phyloP scores from a whole-genome alignment of 345 rosid species.

The Linum lewisii region DNA sequence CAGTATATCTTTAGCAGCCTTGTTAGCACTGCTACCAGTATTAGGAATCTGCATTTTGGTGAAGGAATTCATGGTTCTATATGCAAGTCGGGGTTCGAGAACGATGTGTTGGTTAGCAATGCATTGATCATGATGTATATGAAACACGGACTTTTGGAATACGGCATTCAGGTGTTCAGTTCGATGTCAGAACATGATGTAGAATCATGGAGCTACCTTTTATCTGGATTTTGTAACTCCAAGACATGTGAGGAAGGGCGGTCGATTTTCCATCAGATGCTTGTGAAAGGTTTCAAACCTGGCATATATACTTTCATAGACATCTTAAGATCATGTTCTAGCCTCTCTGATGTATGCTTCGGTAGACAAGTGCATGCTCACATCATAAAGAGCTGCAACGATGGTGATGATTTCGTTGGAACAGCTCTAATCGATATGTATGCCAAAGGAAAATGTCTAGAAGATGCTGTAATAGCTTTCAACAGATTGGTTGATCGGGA shows the following conservation, averaged over 20 bases:
- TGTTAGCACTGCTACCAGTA: slow-evolving; percentile 21
- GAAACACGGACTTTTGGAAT: slow-evolving; percentile 21
- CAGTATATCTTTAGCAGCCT: slow-evolving; percentile 26
- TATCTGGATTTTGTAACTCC: slow-evolving; percentile 21
- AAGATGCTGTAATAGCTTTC: slow-evolving; percentile 25
- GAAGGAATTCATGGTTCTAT: slow-evolving; percentile 33
- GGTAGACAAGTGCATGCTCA: slow-evolving; percentile 36
- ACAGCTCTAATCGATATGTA: slow-evolving; percentile 38
- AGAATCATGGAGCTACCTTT: slow-evolving; percentile 35
- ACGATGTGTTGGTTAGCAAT: slow-evolving; percentile 25
- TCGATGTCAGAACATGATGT: slow-evolving; percentile 23
- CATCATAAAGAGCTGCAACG: slow-evolving; percentile 24
- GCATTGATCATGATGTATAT: slow-evolving; percentile 37
- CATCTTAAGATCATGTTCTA: slow-evolving; percentile 28
- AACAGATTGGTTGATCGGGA: slow-evolving; percentile 22
- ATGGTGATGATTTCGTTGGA: slow-evolving; percentile 22
- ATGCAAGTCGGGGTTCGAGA: slow-evolving; percentile 29
- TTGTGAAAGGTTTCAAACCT: slow-evolving; percentile 28
- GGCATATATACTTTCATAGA: slow-evolving; percentile 20
- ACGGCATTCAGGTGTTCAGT: slow-evolving; percentile 30
- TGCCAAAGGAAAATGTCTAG: slow-evolving; percentile 26
- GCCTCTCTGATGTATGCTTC: slow-evolving; percentile 18
- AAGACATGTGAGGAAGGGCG: slow-evolving; percentile 22
- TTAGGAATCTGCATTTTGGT: slow-evolving; percentile 22
- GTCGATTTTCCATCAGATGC: slow-evolving; percentile 26